Percentiles rank a stretch among this genome's conserved stretches.
Evolutionary conservation across 495 filamentous ascomycete genomes (phyloP).

Genomic region (Penicillium longicatenatum): DNA sequence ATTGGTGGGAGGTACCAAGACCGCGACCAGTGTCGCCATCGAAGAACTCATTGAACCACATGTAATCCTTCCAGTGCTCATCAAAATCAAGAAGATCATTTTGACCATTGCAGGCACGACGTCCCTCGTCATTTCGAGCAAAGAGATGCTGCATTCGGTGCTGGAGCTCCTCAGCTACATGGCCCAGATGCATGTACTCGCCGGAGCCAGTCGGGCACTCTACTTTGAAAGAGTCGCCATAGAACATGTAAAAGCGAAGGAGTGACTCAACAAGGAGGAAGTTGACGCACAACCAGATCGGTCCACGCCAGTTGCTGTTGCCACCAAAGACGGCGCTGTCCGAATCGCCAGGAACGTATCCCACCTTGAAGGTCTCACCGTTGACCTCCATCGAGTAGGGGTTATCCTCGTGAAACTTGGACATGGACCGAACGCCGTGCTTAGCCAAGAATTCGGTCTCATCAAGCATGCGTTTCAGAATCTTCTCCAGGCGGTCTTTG

Average conservation of each 20-base stretch:
- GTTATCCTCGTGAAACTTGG: constrained; percentile 87
- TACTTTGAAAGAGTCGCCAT: constrained; percentile 81
- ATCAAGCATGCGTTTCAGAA: constrained; percentile 87
- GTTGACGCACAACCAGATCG: constrained; percentile 96
- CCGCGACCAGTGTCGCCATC: constrained; percentile 90
- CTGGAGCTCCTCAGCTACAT: constrained; percentile 95
- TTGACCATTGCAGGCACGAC: constrained; percentile 80
- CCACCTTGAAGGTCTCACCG: constrained; percentile 82
- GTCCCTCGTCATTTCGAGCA: constrained; percentile 76
- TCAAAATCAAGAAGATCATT: constrained; percentile 87
- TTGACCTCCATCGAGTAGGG: constrained; percentile 97
- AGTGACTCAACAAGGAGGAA: constrained; percentile 92
- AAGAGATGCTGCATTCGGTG: constrained; percentile 93
- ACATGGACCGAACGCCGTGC: constrained; percentile 89
- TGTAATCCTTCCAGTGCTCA: constrained; percentile 85
- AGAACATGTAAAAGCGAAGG: constrained; percentile 92
- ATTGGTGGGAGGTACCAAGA: constrained; percentile 91
- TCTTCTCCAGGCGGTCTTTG: constrained; percentile 82
- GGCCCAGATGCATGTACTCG: constrained; percentile 92
- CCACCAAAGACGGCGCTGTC: constrained; percentile 92
- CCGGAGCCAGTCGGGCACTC: constrained; percentile 95
- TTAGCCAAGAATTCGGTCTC: constrained; percentile 90
- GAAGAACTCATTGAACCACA: constrained; percentile 98
- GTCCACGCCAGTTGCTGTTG: constrained; percentile 95
- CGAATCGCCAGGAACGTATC: constrained; percentile 91